Evolutionary conservation across 768 basidiomycete genomes (phyloP).

Genomic region (Pisolithus marmoratus): DNA sequence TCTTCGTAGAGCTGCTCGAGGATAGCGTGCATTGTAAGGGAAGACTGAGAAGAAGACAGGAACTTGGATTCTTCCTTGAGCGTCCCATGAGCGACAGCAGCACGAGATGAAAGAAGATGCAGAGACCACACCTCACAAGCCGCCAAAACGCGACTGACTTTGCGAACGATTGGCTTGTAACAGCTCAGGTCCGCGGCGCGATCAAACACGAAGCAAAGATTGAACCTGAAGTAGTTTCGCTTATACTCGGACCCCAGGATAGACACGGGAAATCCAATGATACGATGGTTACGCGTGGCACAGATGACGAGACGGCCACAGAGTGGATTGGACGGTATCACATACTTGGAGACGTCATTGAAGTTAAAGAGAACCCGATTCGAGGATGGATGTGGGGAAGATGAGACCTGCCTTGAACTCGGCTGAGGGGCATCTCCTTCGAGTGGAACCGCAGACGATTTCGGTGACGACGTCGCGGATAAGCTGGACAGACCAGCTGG

Average conservation of each 20-base stretch:
- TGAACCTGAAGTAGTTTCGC: conserved; percentile 88
- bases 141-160: conserved; percentile 85
- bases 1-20: conserved; percentile 97
- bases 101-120: background rate
- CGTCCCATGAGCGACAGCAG: conserved; percentile 1
- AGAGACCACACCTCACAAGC: conserved; percentile 72
- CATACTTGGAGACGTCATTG: conserved; percentile 86
- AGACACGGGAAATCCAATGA: conserved; percentile 89
- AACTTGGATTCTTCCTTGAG: conserved; percentile 82
- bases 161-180: conserved; percentile 93
- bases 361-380: conserved; percentile 75
- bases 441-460: conserved; percentile 24
- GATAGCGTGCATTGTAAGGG: conserved; percentile 68
- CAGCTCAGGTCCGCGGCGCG: conserved; percentile 87
- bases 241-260: conserved; percentile 64
- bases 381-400: conserved; percentile 45
- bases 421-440: conserved; percentile 35
- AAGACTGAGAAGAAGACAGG: conserved; percentile 68
- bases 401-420: conserved; percentile 37
- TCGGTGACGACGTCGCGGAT: conserved; percentile 30
- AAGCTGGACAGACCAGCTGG: conserved; percentile 27
- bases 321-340: conserved; percentile 82
- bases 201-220: conserved; percentile 95
- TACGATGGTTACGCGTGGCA: conserved; percentile 72
- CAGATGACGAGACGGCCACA: conserved; percentile 89